Base-by-base conservation (phyloP, 2,329 filamentous ascomycete species). In the Claviceps quebecensis region DNA sequence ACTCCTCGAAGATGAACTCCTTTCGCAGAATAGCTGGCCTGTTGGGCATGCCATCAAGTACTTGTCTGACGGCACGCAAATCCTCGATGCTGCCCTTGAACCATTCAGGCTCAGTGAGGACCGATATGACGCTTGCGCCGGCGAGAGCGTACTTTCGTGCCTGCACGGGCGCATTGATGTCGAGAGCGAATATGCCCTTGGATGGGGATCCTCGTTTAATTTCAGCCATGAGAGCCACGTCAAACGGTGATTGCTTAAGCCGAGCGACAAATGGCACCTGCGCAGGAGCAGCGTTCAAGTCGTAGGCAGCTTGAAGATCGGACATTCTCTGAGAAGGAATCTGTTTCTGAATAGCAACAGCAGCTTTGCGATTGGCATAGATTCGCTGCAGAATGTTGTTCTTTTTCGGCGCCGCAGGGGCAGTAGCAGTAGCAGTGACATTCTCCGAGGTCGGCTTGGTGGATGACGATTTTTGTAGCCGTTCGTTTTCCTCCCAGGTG, bases 51-150 rank as follows among this genome's bases (percentile, higher is more conserved):
- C 86, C 84, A 59, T 89, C 81, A n/a, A 98, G 72, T 47, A 87
- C 89, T 66, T 91, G 86, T 45, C 93, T 81, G 34, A 97, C 93
- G 37, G 84, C 81, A 54, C 86, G 81, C 50, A 98, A 72, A 64
- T 98, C 93, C 53, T 98, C 91, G 54, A 98, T 90, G 67, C 86
- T 95, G 47, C 93, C 93, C 70, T 96, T 97, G 75, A 98, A 98
- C 93, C 93, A 98, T 63, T 97, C 86, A 0, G 94, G 93, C 68
- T 98, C 93, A 0, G 93, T 98, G 46, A 98, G 77, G n/a, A 98
- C 93, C 1, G 93, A 97, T 58, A 98, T 98, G 40, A 95, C 88
- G 64, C 91, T 97, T 47, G 93, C 93, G 14, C 93, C 94, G 6
- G 93, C 90, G 49, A 93, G 77, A 9, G 94, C 93, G 66, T 98